Evolutionary conservation across 306 rosid genomes (phyloP), one percentile per base, ranked within the genome.

Genomic region (Gastrolobium villosum): DNA sequence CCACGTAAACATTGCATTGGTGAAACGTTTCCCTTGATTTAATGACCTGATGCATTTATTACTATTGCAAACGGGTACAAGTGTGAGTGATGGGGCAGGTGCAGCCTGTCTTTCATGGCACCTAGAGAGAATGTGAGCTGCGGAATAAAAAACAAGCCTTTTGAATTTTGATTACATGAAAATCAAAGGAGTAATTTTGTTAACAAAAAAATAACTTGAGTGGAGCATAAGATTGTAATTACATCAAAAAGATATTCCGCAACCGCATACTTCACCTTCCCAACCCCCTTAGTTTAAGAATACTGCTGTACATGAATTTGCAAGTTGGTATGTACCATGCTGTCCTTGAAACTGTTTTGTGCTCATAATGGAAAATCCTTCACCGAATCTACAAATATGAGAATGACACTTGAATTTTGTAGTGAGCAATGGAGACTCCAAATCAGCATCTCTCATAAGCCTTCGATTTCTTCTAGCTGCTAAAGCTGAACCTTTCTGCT

Each of bases 321-420:
- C 81, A 78, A 85, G 68, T 77, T 79, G 91, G 79, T 73, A 85
- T 44, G 61, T 83, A 44, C 89, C 84, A 64, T 85, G 79, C 88
- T 86, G 89, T n/a, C 89, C 86, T 65, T 60, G 85, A 44, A 80
- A 74, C 70, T 83, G 92, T 81, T 79, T 89, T 52, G 80, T 83
- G 68, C 86, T 87, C 79, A 87, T 79, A 44, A 86, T 59, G 10
- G 94, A 90, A 52, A 70, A 70, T 45, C 92, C 81, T 65, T 86
- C 89, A 65, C 90, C 86, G n/a, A 75, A 77, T 84, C 83, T 86
- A 82, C 90, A 81, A 66, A 74, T 52, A 30, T 72, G 83, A 50
- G 90, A 79, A 14, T 81, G 76, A 74, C 81, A 34, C 82, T 84
- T 41, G 35, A 86, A 79, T 74, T 83, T 86, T 34, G 83, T 40